These are phyloP conservation scores for Scytalidium sp. DNA, from an alignment of 2,329 filamentous ascomycete genomes.

Conservation along the genomic window DNA sequence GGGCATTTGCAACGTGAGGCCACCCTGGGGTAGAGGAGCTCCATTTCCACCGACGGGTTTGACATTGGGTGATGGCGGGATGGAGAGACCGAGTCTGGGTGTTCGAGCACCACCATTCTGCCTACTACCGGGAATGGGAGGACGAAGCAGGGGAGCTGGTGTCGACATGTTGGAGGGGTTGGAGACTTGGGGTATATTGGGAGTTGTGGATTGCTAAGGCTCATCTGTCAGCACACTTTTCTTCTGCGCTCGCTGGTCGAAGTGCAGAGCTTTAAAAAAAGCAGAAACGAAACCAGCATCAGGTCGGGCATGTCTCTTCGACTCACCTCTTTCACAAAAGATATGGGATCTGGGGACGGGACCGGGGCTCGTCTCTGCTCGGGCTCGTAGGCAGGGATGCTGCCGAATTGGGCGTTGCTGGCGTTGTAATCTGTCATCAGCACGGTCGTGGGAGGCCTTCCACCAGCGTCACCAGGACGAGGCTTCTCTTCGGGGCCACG, in stretches of 20 bases:
- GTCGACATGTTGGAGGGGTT: constrained; percentile 27
- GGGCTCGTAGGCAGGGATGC: neutral
- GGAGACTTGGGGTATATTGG: neutral
- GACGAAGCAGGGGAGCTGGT: constrained; percentile 30
- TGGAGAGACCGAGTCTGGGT: constrained; percentile 71
- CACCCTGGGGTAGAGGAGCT: constrained; percentile 15
- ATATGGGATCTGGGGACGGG: neutral
- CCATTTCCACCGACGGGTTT: constrained; percentile 66
- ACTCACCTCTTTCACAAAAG: neutral
- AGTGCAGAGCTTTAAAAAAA: no score
- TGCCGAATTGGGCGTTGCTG: neutral
- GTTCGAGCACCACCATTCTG: constrained; percentile 23
- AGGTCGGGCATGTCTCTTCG: neutral
- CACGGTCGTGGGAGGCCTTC: neutral
- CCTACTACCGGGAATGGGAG: constrained; percentile 31
- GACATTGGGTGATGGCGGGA: constrained; percentile 80
- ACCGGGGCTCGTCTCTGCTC: neutral
- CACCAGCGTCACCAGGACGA: neutral
- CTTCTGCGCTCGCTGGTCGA: neutral
- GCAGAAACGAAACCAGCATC: no score
- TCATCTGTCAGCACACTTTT: neutral
- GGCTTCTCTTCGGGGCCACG: neutral
- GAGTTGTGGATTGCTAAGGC: neutral
- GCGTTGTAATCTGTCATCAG: neutral
- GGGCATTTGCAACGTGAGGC: constrained; percentile 20